phyloP scores from a whole-genome alignment of 305 asterid species.

The Fraxinus greggii region DNA sequence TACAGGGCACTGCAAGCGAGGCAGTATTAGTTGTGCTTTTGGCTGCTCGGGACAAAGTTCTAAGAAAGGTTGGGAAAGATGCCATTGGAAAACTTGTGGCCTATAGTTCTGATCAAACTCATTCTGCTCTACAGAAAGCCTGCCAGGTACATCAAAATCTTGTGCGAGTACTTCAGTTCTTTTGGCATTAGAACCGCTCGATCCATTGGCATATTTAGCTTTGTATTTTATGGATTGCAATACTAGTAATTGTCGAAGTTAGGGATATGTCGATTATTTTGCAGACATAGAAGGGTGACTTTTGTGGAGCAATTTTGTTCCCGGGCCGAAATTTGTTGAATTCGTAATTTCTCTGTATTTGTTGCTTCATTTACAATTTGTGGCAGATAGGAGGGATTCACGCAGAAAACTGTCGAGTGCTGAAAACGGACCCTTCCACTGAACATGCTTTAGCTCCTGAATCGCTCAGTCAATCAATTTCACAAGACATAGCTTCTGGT shows the following conservation, averaged over 20 bases:
- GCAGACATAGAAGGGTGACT: not conserved
- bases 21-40: conserved; percentile 85
- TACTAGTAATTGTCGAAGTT: conserved; percentile 5
- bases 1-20: conserved; percentile 97
- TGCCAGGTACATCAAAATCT: conserved; percentile 62
- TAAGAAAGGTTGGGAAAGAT: conserved; percentile 69
- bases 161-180: not conserved
- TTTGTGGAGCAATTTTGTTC: not conserved
- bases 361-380: conserved; percentile 21
- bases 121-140: conserved; percentile 74
- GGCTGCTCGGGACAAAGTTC: conserved; percentile 88
- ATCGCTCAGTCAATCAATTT: conserved; percentile 59
- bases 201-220: not conserved
- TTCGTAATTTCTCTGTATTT: not conserved
- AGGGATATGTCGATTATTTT: not conserved
- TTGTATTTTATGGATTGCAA: not conserved
- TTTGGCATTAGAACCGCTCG: conserved; percentile 7
- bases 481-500: conserved; percentile 62
- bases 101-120: conserved; percentile 90
- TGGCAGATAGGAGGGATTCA: conserved; percentile 82
- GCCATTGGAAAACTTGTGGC: conserved; percentile 71
- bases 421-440: conserved; percentile 62
- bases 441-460: conserved; percentile 76
- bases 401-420: conserved; percentile 64
- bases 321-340: not conserved